Evolutionary conservation across 768 basidiomycete genomes (phyloP).

Genomic region (Suillus plorans): DNA sequence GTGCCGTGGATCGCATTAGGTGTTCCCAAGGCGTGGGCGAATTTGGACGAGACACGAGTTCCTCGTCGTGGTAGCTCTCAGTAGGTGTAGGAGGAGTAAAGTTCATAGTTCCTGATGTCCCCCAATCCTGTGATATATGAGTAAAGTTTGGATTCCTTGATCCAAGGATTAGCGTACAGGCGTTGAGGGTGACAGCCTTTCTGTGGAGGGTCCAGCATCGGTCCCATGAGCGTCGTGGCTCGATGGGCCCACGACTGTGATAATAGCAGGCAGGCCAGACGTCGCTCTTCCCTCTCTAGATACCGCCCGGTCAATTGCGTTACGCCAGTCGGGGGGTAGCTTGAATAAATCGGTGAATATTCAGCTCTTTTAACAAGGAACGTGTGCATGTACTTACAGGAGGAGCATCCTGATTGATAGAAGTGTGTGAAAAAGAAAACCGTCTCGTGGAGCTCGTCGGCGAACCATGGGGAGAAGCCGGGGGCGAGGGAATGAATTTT

Average conservation of each 20-base stretch:
- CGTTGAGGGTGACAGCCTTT: conserved; percentile 34
- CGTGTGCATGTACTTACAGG: conserved; percentile 25
- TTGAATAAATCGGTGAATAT: conserved; percentile 15
- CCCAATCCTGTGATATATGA: conserved; percentile 31
- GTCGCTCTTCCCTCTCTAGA: conserved; percentile 26
- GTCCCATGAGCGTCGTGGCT: conserved; percentile 21
- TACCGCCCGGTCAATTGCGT: conserved; percentile 33
- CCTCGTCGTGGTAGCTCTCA: conserved; percentile 31
- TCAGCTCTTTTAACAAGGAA: background rate
- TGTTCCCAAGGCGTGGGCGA: conserved; percentile 37
- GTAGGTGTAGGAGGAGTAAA: conserved; percentile 35
- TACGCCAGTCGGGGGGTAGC: conserved; percentile 38
- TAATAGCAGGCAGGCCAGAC: conserved; percentile 31
- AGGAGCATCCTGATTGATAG: conserved; percentile 25
- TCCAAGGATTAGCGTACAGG: conserved; percentile 32
- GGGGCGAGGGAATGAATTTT: conserved; percentile 63
- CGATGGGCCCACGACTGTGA: conserved; percentile 32
- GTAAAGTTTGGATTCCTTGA: conserved; percentile 24
- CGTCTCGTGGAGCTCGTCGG: conserved; percentile 34
- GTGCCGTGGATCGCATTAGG: conserved; percentile 9
- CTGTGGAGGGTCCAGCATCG: conserved; percentile 26
- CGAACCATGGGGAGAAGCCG: conserved; percentile 38
- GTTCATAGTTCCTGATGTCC: conserved; percentile 28
- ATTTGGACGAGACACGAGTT: conserved; percentile 33
- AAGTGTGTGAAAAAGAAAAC: conserved; percentile 23